Evolutionary conservation across 208 protist species (phyloP).

Genomic region (Trypanosoma lewisi): DNA sequence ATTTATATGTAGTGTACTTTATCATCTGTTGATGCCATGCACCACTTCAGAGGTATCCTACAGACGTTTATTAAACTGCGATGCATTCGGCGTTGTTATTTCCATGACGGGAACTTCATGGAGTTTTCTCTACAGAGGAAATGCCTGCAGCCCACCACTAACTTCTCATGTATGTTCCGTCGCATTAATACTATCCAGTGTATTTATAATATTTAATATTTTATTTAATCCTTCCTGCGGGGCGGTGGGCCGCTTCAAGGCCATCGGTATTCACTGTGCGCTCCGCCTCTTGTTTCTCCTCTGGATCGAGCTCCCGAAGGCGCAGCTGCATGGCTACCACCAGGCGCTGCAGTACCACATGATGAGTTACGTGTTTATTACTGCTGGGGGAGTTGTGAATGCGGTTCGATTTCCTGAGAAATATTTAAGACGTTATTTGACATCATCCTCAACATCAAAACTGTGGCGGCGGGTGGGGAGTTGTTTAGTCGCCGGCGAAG

Average conservation of each 20-base stretch:
- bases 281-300: conserved; percentile 46
- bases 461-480: conserved; percentile 6
- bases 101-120: conserved; percentile 47
- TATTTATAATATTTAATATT: conserved; percentile 6
- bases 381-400: conserved; percentile 43
- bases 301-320: conserved; percentile 48
- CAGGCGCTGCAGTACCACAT: conserved; percentile 56
- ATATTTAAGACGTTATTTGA: conserved; percentile 25
- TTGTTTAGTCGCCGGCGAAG: conserved; percentile 39
- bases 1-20: conserved; percentile 50
- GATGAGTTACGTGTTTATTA: conserved; percentile 48
- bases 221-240: conserved; percentile 3
- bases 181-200: conserved; percentile 2
- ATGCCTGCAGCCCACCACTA: conserved; percentile 26
- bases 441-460: conserved; percentile 3
- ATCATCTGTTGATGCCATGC: conserved; percentile 71
- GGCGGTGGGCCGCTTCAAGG: conserved; percentile 1
- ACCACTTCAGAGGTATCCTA: conserved; percentile 34
- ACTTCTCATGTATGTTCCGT: conserved; percentile 4
- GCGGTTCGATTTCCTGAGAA: conserved; percentile 48
- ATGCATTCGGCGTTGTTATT: conserved; percentile 43
- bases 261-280: conserved; percentile 33
- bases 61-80: conserved; percentile 56
- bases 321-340: conserved; percentile 38
- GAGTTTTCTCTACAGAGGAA: conserved; percentile 43